These are phyloP conservation scores for Scheffersomyces stipitis DNA, from an alignment of 805 yeast genomes.

Conservation along the genomic window DNA sequence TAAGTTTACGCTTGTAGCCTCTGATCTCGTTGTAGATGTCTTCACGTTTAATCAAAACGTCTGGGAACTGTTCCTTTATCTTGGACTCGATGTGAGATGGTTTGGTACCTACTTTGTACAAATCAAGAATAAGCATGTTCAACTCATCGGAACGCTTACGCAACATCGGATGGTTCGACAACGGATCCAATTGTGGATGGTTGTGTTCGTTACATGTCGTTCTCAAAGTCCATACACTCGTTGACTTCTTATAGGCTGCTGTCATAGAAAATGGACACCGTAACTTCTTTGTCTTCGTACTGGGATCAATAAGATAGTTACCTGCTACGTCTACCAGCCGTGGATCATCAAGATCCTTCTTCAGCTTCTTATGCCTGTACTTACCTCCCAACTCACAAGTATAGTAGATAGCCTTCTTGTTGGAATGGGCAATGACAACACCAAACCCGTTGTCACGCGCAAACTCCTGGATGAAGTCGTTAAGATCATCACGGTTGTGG, in stretches of 20 bases:
- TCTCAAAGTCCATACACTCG: constrained; percentile 50
- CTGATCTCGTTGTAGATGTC: constrained; percentile 59
- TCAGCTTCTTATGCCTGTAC: constrained; percentile 49
- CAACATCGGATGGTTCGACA: constrained; percentile 56
- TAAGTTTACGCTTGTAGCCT: constrained; percentile 52
- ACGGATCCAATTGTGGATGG: constrained; percentile 57
- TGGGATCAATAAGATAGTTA: constrained; percentile 38
- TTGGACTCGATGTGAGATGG: constrained; percentile 55
- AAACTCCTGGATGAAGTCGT: constrained; percentile 54
- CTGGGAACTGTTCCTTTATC: constrained; percentile 51
- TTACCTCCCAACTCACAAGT: constrained; percentile 60
- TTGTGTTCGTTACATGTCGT: constrained; percentile 58
- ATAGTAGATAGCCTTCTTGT: constrained; percentile 57
- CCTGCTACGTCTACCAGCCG: constrained; percentile 27
- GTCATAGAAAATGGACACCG: constrained; percentile 62
- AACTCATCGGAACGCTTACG: constrained; percentile 54
- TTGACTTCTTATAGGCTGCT: constrained; percentile 51
- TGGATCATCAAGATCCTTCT: constrained; percentile 18
- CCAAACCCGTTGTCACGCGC: constrained; percentile 60
- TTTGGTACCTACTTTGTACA: constrained; percentile 55
- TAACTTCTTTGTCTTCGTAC: constrained; percentile 50
- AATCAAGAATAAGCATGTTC: constrained; percentile 49
- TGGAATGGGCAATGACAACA: constrained; percentile 59
- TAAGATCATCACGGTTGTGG: constrained; percentile 48
- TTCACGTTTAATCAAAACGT: constrained; percentile 54